Percentiles rank a stretch among this genome's conserved stretches.
Conservation (phyloP, 148 eudicot genomes). For the Amaranthus hypochondriacus region DNA sequence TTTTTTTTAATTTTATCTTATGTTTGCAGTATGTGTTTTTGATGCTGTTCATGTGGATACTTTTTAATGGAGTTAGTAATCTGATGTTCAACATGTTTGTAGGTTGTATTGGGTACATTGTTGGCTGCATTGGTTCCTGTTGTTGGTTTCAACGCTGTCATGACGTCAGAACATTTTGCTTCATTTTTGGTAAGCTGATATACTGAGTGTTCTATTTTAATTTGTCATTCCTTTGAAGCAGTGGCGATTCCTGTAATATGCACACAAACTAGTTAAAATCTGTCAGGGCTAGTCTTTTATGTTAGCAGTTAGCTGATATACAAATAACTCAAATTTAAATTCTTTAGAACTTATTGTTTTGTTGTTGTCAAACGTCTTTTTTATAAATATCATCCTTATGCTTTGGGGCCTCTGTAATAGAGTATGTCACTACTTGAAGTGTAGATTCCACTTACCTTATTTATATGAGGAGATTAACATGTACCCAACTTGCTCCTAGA, state of each 20-base stretch:
- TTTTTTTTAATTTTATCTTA: too few relatives aligned
- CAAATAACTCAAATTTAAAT: neutral
- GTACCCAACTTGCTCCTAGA: neutral
- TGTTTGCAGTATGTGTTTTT: neutral
- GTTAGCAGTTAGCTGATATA: neutral
- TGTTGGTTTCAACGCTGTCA: constrained; percentile 95
- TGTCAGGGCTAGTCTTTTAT: neutral
- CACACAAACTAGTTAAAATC: neutral
- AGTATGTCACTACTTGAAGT: neutral
- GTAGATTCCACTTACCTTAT: neutral
- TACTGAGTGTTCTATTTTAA: neutral
- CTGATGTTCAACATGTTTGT: constrained; percentile 29
- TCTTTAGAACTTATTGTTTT: neutral
- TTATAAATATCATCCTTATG: too few relatives aligned
- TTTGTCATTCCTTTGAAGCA: neutral
- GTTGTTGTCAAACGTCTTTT: too few relatives aligned
- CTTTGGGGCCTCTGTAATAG: too few relatives aligned
- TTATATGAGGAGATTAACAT: neutral
- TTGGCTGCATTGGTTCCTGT: constrained; percentile 96
- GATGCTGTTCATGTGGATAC: neutral
- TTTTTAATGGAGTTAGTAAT: neutral
- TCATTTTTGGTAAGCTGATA: constrained; percentile 76
- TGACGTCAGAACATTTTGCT: constrained; percentile 98
- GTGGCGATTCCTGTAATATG: neutral
- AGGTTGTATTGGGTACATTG: constrained; percentile 94